Percentiles rank a stretch among this genome's conserved stretches.
Evolutionary conservation across 805 yeast species (phyloP).

Genomic region (Maudiozyma turicensis): DNA sequence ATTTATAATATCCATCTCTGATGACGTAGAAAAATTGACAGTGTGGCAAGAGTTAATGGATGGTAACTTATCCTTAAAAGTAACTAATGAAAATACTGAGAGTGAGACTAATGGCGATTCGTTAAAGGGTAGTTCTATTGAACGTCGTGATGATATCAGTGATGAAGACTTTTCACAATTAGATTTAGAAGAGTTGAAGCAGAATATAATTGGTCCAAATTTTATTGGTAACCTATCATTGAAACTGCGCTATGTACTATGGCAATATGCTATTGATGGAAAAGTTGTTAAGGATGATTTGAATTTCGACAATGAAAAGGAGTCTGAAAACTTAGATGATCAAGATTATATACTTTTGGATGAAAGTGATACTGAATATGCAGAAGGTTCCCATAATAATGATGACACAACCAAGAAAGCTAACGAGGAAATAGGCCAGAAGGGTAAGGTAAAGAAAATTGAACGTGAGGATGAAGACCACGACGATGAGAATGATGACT

Average conservation of each 20-base stretch:
- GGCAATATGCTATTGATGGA: constrained; percentile 46
- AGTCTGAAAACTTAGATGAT: neutral
- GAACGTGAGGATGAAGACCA: constrained; percentile 12
- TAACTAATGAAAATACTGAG: constrained; percentile 5
- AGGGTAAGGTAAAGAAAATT: neutral
- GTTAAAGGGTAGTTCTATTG: constrained; percentile 1
- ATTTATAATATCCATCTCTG: constrained; percentile 33
- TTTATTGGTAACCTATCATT: constrained; percentile 50
- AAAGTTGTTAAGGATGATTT: constrained; percentile 27
- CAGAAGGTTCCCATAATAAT: neutral
- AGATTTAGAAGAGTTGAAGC: constrained; percentile 33
- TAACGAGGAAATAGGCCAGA: neutral
- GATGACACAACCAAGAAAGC: neutral
- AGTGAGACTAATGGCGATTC: constrained; percentile 1
- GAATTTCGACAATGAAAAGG: neutral
- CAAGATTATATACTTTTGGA: constrained; percentile 3
- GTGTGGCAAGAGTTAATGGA: constrained; percentile 40
- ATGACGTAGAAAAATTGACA: constrained; percentile 14
- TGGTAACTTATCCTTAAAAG: constrained; percentile 24
- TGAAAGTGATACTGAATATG: constrained; percentile 2
- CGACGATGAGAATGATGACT: constrained; percentile 9
- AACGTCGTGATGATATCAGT: neutral
- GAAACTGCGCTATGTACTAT: constrained; percentile 55
- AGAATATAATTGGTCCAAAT: constrained; percentile 35
- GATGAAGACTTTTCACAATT: constrained; percentile 32